A percentile compares a stretch with the other conserved stretches of the same genome.
Evolutionary conservation across 805 yeast genomes (phyloP).

Genomic region (Kregervanrija fluxuum): DNA sequence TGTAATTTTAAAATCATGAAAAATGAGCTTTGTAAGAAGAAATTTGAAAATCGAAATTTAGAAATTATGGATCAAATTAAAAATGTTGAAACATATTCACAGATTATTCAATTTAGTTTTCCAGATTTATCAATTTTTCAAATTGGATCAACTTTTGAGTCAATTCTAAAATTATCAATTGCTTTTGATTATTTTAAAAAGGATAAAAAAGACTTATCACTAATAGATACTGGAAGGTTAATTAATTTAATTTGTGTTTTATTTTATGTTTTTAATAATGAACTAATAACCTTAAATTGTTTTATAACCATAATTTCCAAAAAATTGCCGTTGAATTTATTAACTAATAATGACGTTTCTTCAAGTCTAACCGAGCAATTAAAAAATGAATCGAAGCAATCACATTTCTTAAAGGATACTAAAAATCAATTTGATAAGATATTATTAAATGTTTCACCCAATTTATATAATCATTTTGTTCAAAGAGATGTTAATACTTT

Average conservation of each 20-base stretch:
- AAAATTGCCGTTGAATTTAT: slow-evolving; percentile 20
- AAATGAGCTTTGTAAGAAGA: slow-evolving; percentile 11
- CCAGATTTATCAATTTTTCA: slow-evolving; percentile 25
- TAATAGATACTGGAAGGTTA: slow-evolving; percentile 9
- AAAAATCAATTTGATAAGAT: slow-evolving; percentile 41
- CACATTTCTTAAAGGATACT: slow-evolving; percentile 30
- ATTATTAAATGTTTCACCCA: slow-evolving; percentile 36
- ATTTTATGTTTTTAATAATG: slow-evolving; percentile 19
- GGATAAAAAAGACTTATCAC: slow-evolving; percentile 6
- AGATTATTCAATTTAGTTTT: slow-evolving; percentile 19
- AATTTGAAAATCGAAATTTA: slow-evolving; percentile 11
- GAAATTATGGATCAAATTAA: slow-evolving; percentile 9
- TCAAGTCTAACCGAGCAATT: slow-evolving; percentile 10
- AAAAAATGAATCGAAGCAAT: slow-evolving; percentile 4
- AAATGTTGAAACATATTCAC: slow-evolving; percentile 19
- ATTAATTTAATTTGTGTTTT: slow-evolving; percentile 23
- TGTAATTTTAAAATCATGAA: slow-evolving; percentile 22
- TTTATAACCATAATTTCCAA: slow-evolving; percentile 20
- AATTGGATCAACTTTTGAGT: slow-evolving; percentile 24
- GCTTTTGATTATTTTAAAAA: slow-evolving; percentile 15
- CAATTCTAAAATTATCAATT: slow-evolving; percentile 19
- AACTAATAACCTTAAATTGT: slow-evolving; percentile 17
- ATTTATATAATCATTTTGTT: slow-evolving; percentile 44
- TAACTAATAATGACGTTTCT: slow-evolving; percentile 4
- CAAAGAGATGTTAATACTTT: slow-evolving; percentile 33